These are phyloP conservation scores for Plasmodium inui DNA, from an alignment of 169 alveolate genomes.

Conservation along the genomic window DNA sequence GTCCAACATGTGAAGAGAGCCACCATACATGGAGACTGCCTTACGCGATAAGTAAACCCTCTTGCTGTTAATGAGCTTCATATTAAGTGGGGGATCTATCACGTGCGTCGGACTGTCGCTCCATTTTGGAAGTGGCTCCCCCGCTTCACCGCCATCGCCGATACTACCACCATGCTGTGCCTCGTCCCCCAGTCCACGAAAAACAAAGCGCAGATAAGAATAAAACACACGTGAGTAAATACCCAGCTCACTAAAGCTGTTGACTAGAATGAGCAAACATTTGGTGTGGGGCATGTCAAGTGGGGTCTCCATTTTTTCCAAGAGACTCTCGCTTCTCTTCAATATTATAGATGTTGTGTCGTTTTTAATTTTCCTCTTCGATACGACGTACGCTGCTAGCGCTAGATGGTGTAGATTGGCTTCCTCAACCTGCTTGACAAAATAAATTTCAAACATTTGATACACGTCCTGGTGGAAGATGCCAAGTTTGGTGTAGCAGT, in stretches of 20 bases:
- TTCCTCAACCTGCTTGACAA: slow-evolving; percentile 9
- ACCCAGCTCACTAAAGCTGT: slow-evolving; percentile 47
- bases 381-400: slow-evolving; percentile 21
- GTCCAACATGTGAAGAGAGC: neutral
- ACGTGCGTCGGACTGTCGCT: neutral
- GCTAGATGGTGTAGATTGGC: slow-evolving; percentile 48
- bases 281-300: slow-evolving; percentile 2
- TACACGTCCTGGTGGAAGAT: slow-evolving; percentile 25
- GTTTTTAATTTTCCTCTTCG: slow-evolving; percentile 27
- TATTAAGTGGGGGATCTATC: neutral
- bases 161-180: neutral
- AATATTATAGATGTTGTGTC: neutral
- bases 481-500: slow-evolving; percentile 32
- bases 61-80: neutral
- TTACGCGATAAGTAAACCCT: neutral
- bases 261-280: slow-evolving; percentile 30
- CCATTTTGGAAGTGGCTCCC: neutral
- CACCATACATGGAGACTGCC: neutral
- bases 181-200: neutral
- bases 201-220: neutral
- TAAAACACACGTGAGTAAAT: slow-evolving; percentile 30
- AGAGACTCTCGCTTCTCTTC: slow-evolving; percentile 25
- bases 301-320: neutral
- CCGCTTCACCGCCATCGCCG: neutral
- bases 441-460: slow-evolving; percentile 51